Conservation (phyloP, 2,329 filamentous ascomycete species). For the Fusarium fujikuroi region DNA sequence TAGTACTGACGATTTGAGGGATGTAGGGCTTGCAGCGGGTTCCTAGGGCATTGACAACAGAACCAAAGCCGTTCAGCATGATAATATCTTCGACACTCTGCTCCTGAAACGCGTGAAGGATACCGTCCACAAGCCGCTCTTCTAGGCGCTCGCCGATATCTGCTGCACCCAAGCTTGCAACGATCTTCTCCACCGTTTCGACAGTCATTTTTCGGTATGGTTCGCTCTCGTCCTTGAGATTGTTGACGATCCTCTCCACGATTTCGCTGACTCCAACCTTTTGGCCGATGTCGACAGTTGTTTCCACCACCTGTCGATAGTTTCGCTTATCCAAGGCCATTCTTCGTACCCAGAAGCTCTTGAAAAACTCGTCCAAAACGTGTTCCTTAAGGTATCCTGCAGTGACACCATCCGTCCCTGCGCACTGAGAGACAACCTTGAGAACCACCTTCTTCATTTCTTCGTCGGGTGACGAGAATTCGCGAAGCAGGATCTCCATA, state of each 20-base stretch:
- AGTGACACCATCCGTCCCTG: constrained; percentile 93
- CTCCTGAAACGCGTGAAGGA: constrained; percentile 96
- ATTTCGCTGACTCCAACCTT: constrained; percentile 99
- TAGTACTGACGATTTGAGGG: constrained; percentile 95
- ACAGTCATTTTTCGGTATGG: constrained; percentile 99
- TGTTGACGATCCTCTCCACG: constrained; percentile 89
- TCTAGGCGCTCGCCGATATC: constrained; percentile 94
- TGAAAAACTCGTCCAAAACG: constrained; percentile 96
- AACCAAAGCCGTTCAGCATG: constrained; percentile 97
- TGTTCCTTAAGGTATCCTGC: constrained; percentile 95
- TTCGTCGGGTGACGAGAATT: constrained; percentile 96
- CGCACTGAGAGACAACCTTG: constrained; percentile 96
- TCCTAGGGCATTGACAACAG: constrained; percentile 94
- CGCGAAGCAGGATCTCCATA: constrained; percentile 96
- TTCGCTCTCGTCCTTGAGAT: constrained; percentile 98
- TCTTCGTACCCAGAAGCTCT: constrained; percentile 96
- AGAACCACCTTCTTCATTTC: constrained; percentile 99
- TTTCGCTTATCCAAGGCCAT: constrained; percentile 99
- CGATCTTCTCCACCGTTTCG: constrained; percentile 96
- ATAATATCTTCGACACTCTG: constrained; percentile 96
- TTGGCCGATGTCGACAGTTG: constrained; percentile 94
- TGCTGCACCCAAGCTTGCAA: constrained; percentile 90
- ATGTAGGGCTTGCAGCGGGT: constrained; percentile 96
- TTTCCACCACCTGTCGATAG: constrained; percentile 97
- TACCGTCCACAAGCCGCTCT: constrained; percentile 93